Conservation (phyloP, 495 filamentous ascomycete genomes). For the Cryomyces antarcticus region DNA sequence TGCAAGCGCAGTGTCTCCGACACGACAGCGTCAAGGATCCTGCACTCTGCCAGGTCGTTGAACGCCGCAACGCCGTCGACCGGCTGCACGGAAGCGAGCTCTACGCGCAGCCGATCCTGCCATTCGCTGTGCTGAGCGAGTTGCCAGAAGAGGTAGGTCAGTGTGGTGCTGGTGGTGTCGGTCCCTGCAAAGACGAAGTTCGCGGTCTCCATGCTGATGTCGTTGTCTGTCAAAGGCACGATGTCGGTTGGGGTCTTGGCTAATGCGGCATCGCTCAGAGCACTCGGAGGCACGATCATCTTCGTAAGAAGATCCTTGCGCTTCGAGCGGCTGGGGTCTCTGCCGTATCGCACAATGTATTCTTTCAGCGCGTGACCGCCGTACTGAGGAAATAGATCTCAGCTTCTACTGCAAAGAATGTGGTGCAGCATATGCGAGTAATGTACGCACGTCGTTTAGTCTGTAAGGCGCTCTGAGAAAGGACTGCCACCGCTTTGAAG, state of each 20-base stretch:
- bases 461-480: too few species aligned
- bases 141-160: constrained; percentile 3
- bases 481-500: not conserved
- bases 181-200: constrained; percentile 2
- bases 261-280: not conserved
- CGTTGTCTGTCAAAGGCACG: not conserved
- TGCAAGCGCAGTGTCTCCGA: constrained; percentile 1
- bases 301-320: constrained; percentile 1
- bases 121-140: not conserved
- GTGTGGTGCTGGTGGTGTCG: constrained; percentile 2
- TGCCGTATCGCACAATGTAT: not conserved
- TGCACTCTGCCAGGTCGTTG: not conserved
- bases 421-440: too few species aligned
- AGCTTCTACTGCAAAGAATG: too few species aligned
- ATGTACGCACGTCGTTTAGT: too few species aligned
- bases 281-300: not conserved
- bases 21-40: constrained; percentile 1
- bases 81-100: not conserved
- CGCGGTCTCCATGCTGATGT: constrained; percentile 1
- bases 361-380: not conserved
- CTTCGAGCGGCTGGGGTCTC: not conserved
- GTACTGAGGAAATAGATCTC: not conserved
- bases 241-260: too few species aligned
- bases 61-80: not conserved
- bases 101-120: not conserved